Base-by-base conservation (phyloP, 331 rosid species). In the Cydonia oblonga region DNA sequence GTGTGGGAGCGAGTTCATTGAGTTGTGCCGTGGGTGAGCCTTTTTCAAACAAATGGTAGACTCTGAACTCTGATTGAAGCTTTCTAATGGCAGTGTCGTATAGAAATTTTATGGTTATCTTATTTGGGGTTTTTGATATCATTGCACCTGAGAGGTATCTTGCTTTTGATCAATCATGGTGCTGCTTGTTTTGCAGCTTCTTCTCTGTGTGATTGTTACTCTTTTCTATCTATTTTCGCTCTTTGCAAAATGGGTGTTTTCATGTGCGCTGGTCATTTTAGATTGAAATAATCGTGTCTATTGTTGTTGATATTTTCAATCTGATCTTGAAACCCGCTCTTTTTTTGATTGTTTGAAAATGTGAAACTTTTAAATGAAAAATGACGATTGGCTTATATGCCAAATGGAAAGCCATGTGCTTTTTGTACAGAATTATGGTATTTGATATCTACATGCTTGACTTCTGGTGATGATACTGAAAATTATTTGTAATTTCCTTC, bases 31-130 rank as follows among this genome's bases (percentile, higher is more conserved):
- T 22, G 61, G 75, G 75, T 61, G 29, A 67, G 70, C 25, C 62
- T 42, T 22, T 73, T 15, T 35, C 23, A 33, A 53, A 68, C 1
- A 49, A 81, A 87, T 87, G 96, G 96, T 87, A 77, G 61, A 82
- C 61, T 68, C 20, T 18, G 22, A 49, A 85, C 56, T 77, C 70
- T 73, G 24, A 64, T 67, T 57, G 51, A 61, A 73, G n/a, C 29
- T 75, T 69, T 82, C 70, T 79, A 78, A 70, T 83, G 84, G 72
- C 64, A 71, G 77, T 76, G 77, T 60, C 1, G 26, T 20, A 64
- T 74, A 60, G 42, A 11, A 40, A 42, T 40, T 22, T 59, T 33
- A 26, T 62, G 28, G 12, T 51, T 18, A 13, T 53, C 6, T 40
- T 26, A 38, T 38, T 66, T 24, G 73, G n/a, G 64, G 24, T 35